Base-by-base conservation (phyloP, 805 yeast genomes). In the Limtongozyma cylindracea region DNA sequence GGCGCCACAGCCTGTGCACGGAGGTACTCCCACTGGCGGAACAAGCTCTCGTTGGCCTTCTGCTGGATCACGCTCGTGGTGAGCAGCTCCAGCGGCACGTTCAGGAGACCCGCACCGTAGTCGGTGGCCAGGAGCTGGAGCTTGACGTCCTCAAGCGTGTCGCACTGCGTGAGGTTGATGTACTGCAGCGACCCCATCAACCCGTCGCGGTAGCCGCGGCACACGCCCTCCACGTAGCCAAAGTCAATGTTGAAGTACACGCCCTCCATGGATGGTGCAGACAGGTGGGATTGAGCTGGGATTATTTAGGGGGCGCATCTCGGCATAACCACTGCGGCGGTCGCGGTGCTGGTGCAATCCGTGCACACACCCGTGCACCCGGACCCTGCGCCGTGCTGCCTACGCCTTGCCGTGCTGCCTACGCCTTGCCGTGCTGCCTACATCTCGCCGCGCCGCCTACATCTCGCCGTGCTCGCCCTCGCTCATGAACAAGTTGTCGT, bases 51-150 rank as follows among this genome's bases (percentile, higher is more conserved):
- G 13, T 70, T 58, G 21, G 91, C 69, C 33, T 63, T 60, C 21
- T 71, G 73, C 44, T 82, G 92, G 38, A 88, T 72, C n/a, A 69
- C 54, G 6, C 82, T 60, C 3, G 98, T 82, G 12, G 91, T 61
- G 29, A 88, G 50, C n/a, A 80, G 68, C 15, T 6, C 15, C 4
- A 80, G 63, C 9, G 82, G 69, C 19, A 74, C 70, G 30, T 78
- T 73, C 13, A 91, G 59, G 27, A 88, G 54, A 38, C 82, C 78
- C 45, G 71, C 74, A 20, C 94, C 94, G 48, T 88, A 88, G 39
- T 91, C 98, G 8, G 98, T 84, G 19, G 95, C 78, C 3, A 93
- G 71, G 24, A 88, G 59, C 52, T 91, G 98, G 25, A 91, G 54
- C 47, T 80, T 84, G 38, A 91, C 56, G 47, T 88, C 99, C 26